Evolutionary conservation across 2,329 filamentous ascomycete genomes (phyloP).

Genomic region (Uncinocarpus reesii): DNA sequence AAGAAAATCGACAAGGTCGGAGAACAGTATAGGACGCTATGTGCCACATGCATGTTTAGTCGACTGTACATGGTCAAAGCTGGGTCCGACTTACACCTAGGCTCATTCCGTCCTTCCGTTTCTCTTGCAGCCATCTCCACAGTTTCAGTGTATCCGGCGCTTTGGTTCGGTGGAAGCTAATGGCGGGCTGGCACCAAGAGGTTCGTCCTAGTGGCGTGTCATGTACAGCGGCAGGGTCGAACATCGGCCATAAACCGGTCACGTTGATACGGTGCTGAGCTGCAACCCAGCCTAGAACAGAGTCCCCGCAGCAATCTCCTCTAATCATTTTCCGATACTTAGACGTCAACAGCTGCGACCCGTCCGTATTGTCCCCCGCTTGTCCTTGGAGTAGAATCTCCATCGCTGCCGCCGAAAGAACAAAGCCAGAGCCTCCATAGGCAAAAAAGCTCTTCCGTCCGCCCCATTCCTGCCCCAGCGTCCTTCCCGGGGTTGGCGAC

Average conservation of each 20-base stretch:
- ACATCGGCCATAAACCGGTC: neutral
- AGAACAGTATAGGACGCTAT: neutral
- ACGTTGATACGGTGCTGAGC: neutral
- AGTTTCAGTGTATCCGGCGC: neutral
- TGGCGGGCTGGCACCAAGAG: slow-evolving; percentile 1
- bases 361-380: neutral
- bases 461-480: neutral
- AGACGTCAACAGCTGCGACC: neutral
- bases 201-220: neutral
- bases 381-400: neutral
- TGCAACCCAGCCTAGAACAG: slow-evolving; percentile 1
- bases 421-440: neutral
- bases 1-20: neutral
- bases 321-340: neutral
- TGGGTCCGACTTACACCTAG: neutral
- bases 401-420: neutral
- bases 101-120: neutral
- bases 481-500: neutral
- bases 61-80: neutral
- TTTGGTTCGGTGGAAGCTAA: neutral
- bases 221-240: neutral
- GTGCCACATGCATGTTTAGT: neutral
- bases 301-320: slow-evolving; percentile 1
- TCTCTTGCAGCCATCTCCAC: slow-evolving; percentile 2
- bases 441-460: neutral